Conservation (phyloP, 345 rosid species). For the Pistacia vera region DNA sequence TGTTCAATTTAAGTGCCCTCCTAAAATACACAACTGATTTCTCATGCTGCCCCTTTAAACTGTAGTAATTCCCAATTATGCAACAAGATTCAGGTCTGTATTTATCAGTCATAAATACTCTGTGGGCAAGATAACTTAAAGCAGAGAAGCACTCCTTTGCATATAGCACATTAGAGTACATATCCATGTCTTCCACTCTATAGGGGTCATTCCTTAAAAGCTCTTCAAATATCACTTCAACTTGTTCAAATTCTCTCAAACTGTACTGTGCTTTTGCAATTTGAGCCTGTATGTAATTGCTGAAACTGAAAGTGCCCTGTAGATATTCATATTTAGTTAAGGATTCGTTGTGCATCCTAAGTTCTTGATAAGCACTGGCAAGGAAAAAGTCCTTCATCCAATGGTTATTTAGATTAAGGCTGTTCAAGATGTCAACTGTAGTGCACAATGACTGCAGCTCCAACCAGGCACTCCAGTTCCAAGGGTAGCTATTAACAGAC, state of each 20-base stretch:
- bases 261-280: slow-evolving; percentile 91
- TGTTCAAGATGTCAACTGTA: slow-evolving; percentile 63
- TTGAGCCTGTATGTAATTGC: slow-evolving; percentile 93
- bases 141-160: slow-evolving; percentile 92
- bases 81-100: slow-evolving; percentile 98
- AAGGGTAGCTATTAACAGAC: slow-evolving; percentile 91
- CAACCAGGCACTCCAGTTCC: slow-evolving; percentile 99
- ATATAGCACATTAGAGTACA: slow-evolving; percentile 93
- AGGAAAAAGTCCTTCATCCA: slow-evolving; percentile 99
- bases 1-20: slow-evolving; percentile 95
- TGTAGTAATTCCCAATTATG: slow-evolving; percentile 94
- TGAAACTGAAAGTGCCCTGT: slow-evolving; percentile 72
- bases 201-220: slow-evolving; percentile 83
- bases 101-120: slow-evolving; percentile 82
- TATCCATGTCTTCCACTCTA: slow-evolving; percentile 95
- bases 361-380: slow-evolving; percentile 82
- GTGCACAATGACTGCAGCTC: slow-evolving; percentile 87
- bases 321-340: slow-evolving; percentile 72
- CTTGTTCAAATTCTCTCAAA: slow-evolving; percentile 92
- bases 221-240: slow-evolving; percentile 91
- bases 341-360: slow-evolving; percentile 84
- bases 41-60: slow-evolving; percentile 95
- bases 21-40: slow-evolving; percentile 89
- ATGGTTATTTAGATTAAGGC: slow-evolving; percentile 76
- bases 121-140: slow-evolving; percentile 90